Base-by-base conservation (phyloP, 2,329 filamentous ascomycete species). In the Coniochaeta sp. region DNA sequence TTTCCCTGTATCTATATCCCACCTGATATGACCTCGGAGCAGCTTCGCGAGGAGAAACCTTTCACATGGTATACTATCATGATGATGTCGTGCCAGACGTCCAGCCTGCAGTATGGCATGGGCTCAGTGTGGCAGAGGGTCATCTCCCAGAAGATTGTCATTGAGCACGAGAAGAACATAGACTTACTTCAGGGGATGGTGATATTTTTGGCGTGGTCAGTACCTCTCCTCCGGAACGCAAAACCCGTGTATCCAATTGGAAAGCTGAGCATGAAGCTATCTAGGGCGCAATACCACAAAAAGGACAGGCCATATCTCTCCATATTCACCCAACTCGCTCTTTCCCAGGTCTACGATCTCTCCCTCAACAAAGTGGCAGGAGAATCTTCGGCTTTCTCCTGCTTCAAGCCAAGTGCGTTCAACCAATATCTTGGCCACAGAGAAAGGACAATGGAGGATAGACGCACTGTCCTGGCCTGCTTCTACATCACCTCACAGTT, bases 111-210 rank as follows among this genome's bases (percentile, higher is more conserved):
- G 59, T 57, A 69, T 0, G 67, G 69, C 1, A 65, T 81, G 38
- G 72, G 72, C 38, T 74, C 75, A 2, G 73, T 71, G 19, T 70
- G 80, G 6, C 77, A 77, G 47, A 71, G 75, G 52, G 72, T 78
- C 28, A 58, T 83, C 16, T 74, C 79, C 0, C 72, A 76, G n/a
- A 75, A 74, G 59, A 69, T 82, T 28, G 65, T 84, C 7, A 61
- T 82, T 14, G 74, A 79, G 10, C 70, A 75, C n/a, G 80, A 83
- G 59, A 75, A 77, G 57, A 77, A 68, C 55, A 70, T 84, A 42
- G 83, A 86, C 62, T 63, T 85, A 12, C 69, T 86, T 1, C 71
- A 81, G 12, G 82, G 81, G 0, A 61, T 84, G 3, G 65, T 86
- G 17, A 62, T 72, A 64, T 58, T 78, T 71, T 58, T 71, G 77